These are phyloP conservation scores for Halophytophthora batemanensis DNA, from an alignment of 352 stramenopile genomes.

Conservation along the genomic window DNA sequence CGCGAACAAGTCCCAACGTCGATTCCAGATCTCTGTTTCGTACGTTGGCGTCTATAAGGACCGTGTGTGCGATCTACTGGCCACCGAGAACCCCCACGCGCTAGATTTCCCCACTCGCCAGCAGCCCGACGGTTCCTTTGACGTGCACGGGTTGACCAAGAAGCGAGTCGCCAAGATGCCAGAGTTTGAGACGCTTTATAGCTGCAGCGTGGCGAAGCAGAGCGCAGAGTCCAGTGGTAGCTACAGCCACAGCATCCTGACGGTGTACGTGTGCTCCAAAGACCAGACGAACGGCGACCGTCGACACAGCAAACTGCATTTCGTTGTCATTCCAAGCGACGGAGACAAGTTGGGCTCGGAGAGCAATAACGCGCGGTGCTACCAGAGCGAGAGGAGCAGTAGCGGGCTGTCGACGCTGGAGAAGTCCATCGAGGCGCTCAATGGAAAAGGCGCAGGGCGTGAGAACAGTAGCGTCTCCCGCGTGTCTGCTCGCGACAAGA, in stretches of 20 bases:
- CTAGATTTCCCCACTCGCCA: conserved; percentile 35
- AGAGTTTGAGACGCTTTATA: conserved; percentile 36
- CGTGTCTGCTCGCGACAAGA: conserved; percentile 75
- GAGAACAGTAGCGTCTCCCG: conserved; percentile 31
- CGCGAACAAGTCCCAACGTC: conserved; percentile 13
- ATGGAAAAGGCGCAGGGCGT: conserved; percentile 1
- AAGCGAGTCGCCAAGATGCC: conserved; percentile 23
- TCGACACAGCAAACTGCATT: conserved; percentile 30
- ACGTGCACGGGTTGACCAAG: conserved; percentile 29
- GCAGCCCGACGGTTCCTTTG: conserved; percentile 30
- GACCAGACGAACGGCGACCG: conserved; percentile 11
- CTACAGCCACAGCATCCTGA: conserved; percentile 84
- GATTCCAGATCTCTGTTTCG: conserved; percentile 36
- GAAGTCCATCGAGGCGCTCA: conserved; percentile 76
- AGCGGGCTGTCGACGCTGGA: conserved; percentile 72
- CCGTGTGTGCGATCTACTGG: conserved; percentile 73
- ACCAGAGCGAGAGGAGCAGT: conserved; percentile 63
- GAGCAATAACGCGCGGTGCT: conserved; percentile 28
- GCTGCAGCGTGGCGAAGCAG: conserved; percentile 28
- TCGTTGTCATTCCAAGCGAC: conserved; percentile 43
- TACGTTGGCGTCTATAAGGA: conserved; percentile 92
- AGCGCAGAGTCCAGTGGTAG: conserved; percentile 70
- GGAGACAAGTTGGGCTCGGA: conserved; percentile 34
- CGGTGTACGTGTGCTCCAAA: conserved; percentile 33
- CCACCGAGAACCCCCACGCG: conserved; percentile 16